Conservation (phyloP, 2,329 filamentous ascomycete species). For the Diaporthe sp. region DNA sequence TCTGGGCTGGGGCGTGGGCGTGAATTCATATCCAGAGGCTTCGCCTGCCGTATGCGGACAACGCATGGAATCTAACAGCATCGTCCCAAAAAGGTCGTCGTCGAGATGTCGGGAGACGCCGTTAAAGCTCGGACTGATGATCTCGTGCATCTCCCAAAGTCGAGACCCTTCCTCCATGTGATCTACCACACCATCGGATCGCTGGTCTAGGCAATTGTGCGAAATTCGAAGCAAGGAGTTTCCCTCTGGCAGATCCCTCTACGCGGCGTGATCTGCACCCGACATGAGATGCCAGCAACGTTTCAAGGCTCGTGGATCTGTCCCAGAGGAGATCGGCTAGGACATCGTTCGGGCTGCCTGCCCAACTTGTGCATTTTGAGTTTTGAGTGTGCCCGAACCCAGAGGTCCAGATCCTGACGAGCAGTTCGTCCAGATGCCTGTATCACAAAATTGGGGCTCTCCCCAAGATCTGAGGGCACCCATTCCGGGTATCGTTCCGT, state of each 20-base stretch:
- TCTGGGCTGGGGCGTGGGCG: background rate
- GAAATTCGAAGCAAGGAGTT: slow-evolving; percentile 24
- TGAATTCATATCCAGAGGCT: background rate
- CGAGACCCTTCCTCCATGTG: slow-evolving; percentile 30
- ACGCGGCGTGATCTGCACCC: slow-evolving; percentile 11
- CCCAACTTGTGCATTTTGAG: background rate
- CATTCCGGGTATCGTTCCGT: slow-evolving; percentile 6
- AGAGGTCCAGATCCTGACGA: slow-evolving; percentile 10
- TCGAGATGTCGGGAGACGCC: slow-evolving; percentile 21
- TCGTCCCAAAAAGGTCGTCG: slow-evolving; percentile 6
- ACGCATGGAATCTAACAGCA: background rate
- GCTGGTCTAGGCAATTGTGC: background rate
- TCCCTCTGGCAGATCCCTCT: slow-evolving; percentile 11
- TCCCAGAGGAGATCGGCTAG: slow-evolving; percentile 2
- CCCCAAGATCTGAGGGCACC: slow-evolving; percentile 25
- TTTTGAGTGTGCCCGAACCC: background rate
- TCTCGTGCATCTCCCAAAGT: slow-evolving; percentile 12
- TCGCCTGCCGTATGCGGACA: background rate
- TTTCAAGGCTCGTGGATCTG: slow-evolving; percentile 27
- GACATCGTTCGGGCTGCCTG: slow-evolving; percentile 18
- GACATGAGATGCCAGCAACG: slow-evolving; percentile 13
- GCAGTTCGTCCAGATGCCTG: slow-evolving; percentile 12
- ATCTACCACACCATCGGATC: slow-evolving; percentile 27
- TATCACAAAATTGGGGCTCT: slow-evolving; percentile 27
- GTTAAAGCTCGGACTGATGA: slow-evolving; percentile 31